Conservation (phyloP, 2,329 filamentous ascomycete genomes). For the Harringtonia aguacate region DNA sequence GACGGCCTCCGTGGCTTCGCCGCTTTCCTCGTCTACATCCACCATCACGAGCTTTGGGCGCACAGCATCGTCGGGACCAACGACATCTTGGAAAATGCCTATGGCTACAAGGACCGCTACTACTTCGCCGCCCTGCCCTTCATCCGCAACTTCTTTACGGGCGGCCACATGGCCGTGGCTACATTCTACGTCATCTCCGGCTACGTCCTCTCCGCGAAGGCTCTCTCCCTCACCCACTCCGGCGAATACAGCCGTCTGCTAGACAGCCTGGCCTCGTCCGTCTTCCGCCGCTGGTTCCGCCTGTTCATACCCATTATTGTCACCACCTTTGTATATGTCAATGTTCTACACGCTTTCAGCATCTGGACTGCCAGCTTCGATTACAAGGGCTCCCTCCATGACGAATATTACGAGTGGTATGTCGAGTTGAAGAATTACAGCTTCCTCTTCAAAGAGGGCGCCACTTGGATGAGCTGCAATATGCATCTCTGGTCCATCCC, state of each 20-base stretch:
- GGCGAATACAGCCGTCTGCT: conserved; percentile 29
- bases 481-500: conserved; percentile 55
- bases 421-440: conserved; percentile 57
- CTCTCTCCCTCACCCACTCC: conserved; percentile 32
- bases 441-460: conserved; percentile 50
- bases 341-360: conserved; percentile 40
- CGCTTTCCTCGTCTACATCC: conserved; percentile 53
- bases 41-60: conserved; percentile 49
- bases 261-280: conserved; percentile 33
- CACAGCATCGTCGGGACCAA: conserved; percentile 26
- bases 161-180: conserved; percentile 49
- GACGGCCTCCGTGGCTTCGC: conserved; percentile 59
- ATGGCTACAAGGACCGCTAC: conserved; percentile 35
- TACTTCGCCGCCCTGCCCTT: conserved; percentile 43
- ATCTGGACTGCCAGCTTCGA: conserved; percentile 29
- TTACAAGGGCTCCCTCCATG: conserved; percentile 27
- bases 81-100: conserved; percentile 39
- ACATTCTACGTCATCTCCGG: conserved; percentile 39
- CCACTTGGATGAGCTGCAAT: conserved; percentile 47
- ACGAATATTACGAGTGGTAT: conserved; percentile 40
- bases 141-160: conserved; percentile 48
- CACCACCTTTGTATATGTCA: conserved; percentile 42
- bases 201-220: conserved; percentile 42
- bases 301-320: conserved; percentile 41
- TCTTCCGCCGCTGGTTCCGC: conserved; percentile 39